A percentile compares a stretch with the other conserved stretches of the same genome.
These are phyloP conservation scores for Cytidiella melzeri DNA, from an alignment of 768 basidiomycete species.

Conservation along the genomic window DNA sequence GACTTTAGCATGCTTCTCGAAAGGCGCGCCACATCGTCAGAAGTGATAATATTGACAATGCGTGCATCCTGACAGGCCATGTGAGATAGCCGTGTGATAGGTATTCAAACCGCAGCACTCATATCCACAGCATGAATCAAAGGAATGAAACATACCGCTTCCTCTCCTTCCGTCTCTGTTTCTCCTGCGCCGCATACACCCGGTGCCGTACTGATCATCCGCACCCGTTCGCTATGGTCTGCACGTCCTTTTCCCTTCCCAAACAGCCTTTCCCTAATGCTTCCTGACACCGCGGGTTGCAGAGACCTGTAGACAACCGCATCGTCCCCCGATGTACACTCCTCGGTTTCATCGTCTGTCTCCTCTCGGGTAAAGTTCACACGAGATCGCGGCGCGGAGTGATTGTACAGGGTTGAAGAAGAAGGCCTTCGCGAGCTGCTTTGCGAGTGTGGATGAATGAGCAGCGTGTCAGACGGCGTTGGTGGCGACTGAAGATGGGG, in stretches of 20 bases:
- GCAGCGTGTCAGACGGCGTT: background rate
- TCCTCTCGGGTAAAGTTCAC: background rate
- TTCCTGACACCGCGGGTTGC: slow-evolving; percentile 9
- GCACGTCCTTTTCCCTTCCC: slow-evolving; percentile 19
- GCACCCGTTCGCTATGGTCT: slow-evolving; percentile 15
- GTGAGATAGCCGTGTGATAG: background rate
- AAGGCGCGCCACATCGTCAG: background rate
- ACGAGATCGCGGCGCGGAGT: background rate
- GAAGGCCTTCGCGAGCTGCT: slow-evolving; percentile 7
- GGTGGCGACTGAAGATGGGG: slow-evolving; percentile 13
- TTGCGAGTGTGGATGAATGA: slow-evolving; percentile 1
- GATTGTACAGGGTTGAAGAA: background rate
- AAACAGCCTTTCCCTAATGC: slow-evolving; percentile 16
- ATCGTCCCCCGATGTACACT: slow-evolving; percentile 8
- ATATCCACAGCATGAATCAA: too few species aligned
- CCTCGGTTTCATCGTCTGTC: slow-evolving; percentile 6
- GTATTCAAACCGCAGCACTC: too few species aligned
- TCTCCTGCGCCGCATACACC: slow-evolving; percentile 61
- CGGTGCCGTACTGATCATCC: slow-evolving; percentile 54
- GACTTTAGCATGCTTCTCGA: background rate
- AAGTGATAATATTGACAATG: background rate
- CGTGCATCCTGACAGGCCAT: background rate
- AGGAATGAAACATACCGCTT: slow-evolving; percentile 49
- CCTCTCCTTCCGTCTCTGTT: slow-evolving; percentile 75
- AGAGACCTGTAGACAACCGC: slow-evolving; percentile 9